Evolutionary conservation across 1,139 yeast genomes (phyloP).

Genomic region (Yamadazyma triangularis): DNA sequence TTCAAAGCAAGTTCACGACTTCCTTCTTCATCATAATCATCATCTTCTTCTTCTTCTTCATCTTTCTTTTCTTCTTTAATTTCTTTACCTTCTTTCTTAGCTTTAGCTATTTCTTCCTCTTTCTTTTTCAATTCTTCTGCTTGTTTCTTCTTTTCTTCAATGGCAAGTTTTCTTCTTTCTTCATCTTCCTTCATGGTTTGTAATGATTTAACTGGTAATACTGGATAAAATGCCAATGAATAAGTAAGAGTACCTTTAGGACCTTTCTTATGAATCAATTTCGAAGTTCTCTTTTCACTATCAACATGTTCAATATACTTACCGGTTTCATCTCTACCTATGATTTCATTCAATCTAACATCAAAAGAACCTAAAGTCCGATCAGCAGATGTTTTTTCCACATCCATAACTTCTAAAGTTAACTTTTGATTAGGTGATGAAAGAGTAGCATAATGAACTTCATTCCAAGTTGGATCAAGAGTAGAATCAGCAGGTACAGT

Average conservation of each 20-base stretch:
- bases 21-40: constrained; percentile 33
- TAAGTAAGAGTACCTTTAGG: constrained; percentile 78
- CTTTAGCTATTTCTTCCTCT: constrained; percentile 17
- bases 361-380: constrained; percentile 83
- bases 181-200: constrained; percentile 62
- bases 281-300: constrained; percentile 52
- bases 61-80: constrained; percentile 16
- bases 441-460: constrained; percentile 74
- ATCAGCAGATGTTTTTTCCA: constrained; percentile 70
- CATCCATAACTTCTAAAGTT: constrained; percentile 89
- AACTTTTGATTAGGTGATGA: constrained; percentile 78
- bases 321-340: constrained; percentile 64
- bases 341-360: constrained; percentile 60
- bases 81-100: constrained; percentile 7
- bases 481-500: constrained; percentile 69
- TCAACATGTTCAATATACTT: constrained; percentile 60
- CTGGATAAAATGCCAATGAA: constrained; percentile 76
- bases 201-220: constrained; percentile 69
- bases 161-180: constrained; percentile 26
- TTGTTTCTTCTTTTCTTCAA: constrained; percentile 27
- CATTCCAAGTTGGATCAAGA: constrained; percentile 81
- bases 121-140: constrained; percentile 23
- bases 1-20: constrained; percentile 51
- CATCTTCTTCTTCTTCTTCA: constrained; percentile 31
- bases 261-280: constrained; percentile 66